phyloP scores from a whole-genome alignment of 2,329 filamentous ascomycete genomes.

The Fusarium longipes region DNA sequence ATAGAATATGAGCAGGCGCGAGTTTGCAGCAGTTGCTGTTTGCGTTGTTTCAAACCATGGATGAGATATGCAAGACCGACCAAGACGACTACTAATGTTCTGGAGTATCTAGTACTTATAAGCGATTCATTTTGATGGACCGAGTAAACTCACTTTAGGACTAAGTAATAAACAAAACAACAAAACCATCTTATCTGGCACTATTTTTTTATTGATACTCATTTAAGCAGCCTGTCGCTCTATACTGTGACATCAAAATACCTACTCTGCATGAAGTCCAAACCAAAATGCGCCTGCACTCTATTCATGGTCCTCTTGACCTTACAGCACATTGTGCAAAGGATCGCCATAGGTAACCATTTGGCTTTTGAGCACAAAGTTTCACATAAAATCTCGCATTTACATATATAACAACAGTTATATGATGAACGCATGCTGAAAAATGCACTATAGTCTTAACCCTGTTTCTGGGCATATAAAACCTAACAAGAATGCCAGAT shows the following conservation, averaged over 20 bases:
- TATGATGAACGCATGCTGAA: not conserved
- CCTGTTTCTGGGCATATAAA: not conserved
- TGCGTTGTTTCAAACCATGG: not conserved
- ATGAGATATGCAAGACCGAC: not conserved
- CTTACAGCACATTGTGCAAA: not conserved
- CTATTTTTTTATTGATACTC: too few species aligned
- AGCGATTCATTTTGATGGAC: too few species aligned
- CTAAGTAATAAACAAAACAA: not conserved
- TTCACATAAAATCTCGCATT: not conserved
- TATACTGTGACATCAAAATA: too few species aligned
- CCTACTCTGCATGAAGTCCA: not conserved
- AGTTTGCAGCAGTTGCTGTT: not conserved
- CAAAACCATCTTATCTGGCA: too few species aligned
- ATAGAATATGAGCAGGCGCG: not conserved
- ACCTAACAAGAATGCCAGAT: not conserved
- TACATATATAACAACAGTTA: too few species aligned
- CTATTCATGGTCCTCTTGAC: not conserved
- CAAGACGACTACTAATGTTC: not conserved
- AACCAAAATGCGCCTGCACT: too few species aligned
- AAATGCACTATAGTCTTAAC: not conserved
- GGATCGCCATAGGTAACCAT: not conserved
- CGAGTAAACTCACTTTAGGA: too few species aligned
- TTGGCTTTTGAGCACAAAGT: too few species aligned
- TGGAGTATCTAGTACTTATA: not conserved
- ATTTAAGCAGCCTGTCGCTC: too few species aligned